A percentile compares a stretch with the other conserved stretches of the same genome.
Conservation (phyloP, 805 yeast species). For the Lipomyces yamanashiensis region DNA sequence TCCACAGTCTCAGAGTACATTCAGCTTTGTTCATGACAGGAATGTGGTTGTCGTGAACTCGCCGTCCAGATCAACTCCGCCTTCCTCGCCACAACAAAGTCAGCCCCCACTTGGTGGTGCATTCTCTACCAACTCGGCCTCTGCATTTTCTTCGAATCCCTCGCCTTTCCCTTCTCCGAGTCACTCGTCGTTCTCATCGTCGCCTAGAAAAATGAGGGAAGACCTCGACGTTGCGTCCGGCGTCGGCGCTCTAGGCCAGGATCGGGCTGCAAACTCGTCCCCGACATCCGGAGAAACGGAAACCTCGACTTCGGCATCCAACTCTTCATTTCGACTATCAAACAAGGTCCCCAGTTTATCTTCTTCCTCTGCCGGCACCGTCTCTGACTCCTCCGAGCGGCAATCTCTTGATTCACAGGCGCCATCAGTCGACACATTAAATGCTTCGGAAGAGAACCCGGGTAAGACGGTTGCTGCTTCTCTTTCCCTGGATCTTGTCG, state of each 20-base stretch:
- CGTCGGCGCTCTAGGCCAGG: neutral
- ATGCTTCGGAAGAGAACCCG: neutral
- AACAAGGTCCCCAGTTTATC: conserved; percentile 6
- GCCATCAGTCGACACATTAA: neutral
- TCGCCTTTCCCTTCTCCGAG: conserved; percentile 5
- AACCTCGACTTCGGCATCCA: neutral
- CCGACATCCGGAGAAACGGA: neutral
- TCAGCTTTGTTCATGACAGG: conserved; percentile 19
- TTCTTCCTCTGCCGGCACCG: conserved; percentile 6
- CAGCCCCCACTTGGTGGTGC: neutral
- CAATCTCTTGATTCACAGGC: conserved; percentile 8
- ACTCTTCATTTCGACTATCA: neutral
- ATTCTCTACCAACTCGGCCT: conserved; percentile 2
- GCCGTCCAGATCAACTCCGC: conserved; percentile 11
- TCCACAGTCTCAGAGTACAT: neutral
- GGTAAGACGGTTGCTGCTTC: neutral
- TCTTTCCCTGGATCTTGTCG: conserved; percentile 17
- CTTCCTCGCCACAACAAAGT: conserved; percentile 15
- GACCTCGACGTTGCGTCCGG: conserved; percentile 1
- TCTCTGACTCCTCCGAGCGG: conserved; percentile 14
- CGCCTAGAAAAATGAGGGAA: conserved; percentile 2
- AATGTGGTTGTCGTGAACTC: conserved; percentile 25
- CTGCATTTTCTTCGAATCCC: conserved; percentile 12
- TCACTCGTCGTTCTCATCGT: conserved; percentile 7
- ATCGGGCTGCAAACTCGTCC: neutral